phyloP scores from a whole-genome alignment of 148 eudicot species.

The Vaccinium macrocarpon region DNA sequence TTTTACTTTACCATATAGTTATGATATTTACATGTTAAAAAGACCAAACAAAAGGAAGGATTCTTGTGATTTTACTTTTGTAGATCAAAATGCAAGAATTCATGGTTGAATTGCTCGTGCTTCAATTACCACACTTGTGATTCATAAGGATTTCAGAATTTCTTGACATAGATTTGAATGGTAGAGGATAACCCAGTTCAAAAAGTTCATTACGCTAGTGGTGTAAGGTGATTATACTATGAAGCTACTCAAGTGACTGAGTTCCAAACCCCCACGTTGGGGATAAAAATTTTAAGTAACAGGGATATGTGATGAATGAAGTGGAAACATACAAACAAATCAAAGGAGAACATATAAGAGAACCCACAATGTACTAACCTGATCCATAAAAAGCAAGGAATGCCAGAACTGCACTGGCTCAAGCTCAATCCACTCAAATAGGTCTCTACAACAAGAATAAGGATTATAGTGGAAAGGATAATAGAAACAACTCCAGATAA shows the following conservation, averaged over 20 bases:
- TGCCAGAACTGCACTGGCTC: constrained; percentile 90
- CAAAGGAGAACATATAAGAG: neutral
- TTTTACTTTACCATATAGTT: neutral
- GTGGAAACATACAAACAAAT: neutral
- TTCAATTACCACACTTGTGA: neutral
- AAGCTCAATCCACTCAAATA: constrained; percentile 96
- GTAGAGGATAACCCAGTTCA: neutral
- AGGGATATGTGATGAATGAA: neutral
- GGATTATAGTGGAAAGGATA: constrained; percentile 11
- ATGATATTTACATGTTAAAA: neutral
- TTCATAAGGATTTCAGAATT: constrained; percentile 9
- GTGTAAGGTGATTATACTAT: neutral
- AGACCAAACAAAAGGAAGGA: neutral
- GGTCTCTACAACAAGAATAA: constrained; percentile 48
- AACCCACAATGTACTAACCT: constrained; percentile 46
- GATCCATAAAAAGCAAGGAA: constrained; percentile 95
- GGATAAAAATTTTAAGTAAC: neutral
- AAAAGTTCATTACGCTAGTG: neutral
- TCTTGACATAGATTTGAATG: neutral
- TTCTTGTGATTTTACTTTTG: too few species aligned
- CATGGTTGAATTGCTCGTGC: neutral
- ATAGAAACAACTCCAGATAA: neutral
- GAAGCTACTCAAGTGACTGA: neutral
- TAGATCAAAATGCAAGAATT: neutral
- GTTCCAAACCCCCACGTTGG: neutral